Evolutionary conservation across 345 rosid genomes (phyloP), one percentile per base, ranked within the genome.

Genomic region (Hirschfeldia incana): DNA sequence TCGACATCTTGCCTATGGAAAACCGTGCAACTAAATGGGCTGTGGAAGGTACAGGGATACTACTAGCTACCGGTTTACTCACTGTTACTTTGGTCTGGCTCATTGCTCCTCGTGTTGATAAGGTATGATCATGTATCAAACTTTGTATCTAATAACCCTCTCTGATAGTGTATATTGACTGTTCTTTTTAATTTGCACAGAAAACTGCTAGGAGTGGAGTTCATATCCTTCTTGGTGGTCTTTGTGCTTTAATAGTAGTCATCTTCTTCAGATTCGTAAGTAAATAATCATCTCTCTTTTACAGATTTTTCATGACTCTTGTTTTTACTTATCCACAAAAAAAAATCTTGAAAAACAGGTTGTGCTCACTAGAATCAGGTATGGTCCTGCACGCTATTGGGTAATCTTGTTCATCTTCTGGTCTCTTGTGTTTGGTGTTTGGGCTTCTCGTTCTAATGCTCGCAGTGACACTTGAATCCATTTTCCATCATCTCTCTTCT

Each of bases 371-470:
- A 88, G 98, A 85, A 92, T 94, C 82, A 94, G 86, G 86, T 91
- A 92, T 17, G 98, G 98, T 72, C 98, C 98, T 37, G 98, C 97
- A 62, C 92, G 97, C 49, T 92, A 92, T 83, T 94, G 97, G 98
- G 97, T 97, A 2, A 89, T 92, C 82, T 83, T 94, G 71, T 92
- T 94, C 73, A 92, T 92, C 79, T 91, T 94, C 88, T 94, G 98
- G 97, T 94, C 92, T 89, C 94, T 94, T 46, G 97, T 94, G 69
- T 92, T 92, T 78, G 97, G 97, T 30, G 89, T 94, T 67, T 94
- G 97, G 98, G 97, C 97, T 12, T 92, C 97, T 17, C 85, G 94
- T 64, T 64, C 83, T 2, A 72, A 60, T 67, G 80, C 75, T 49
- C 84, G 68, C 36, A 15, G 2, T 60, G 30, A 11, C 33, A 2